phyloP scores from a whole-genome alignment of 2,329 filamentous ascomycete genomes.

The Neopestalotiopsis sp. region DNA sequence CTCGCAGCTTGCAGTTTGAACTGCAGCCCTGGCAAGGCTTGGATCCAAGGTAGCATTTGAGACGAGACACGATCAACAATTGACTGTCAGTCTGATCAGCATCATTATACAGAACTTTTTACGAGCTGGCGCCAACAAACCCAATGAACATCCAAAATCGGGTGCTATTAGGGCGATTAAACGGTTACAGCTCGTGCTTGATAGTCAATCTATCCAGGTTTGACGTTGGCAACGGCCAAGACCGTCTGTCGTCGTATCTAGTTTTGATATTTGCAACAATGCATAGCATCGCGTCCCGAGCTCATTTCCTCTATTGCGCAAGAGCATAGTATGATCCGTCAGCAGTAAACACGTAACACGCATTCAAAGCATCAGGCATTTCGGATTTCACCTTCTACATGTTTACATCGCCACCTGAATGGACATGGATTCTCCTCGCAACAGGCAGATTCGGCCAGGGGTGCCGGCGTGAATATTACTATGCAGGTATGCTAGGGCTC shows the following conservation, averaged over 20 bases:
- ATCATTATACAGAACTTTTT: not conserved
- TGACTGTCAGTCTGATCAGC: not conserved
- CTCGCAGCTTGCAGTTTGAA: not conserved
- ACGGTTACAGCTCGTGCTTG: not conserved
- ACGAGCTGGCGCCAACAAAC: not conserved
- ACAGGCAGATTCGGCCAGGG: not conserved
- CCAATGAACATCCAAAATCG: not conserved
- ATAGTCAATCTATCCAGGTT: not conserved
- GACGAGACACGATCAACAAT: not conserved
- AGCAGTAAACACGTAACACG: not conserved
- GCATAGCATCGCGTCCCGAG: slow-evolving; percentile 4
- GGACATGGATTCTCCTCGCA: not conserved
- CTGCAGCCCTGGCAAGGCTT: not conserved
- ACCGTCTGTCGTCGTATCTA: not conserved
- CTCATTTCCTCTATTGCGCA: slow-evolving; percentile 1
- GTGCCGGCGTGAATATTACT: not conserved
- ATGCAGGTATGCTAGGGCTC: slow-evolving; percentile 1
- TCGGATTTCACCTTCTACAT: not conserved
- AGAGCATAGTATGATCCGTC: not conserved
- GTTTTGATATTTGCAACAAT: not conserved
- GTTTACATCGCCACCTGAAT: not conserved
- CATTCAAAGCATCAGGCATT: too few species aligned
- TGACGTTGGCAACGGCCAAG: not conserved
- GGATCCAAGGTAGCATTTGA: not conserved
- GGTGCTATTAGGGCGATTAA: not conserved